Conservation (phyloP, 768 basidiomycete genomes). For the Termitomyces sp. region DNA sequence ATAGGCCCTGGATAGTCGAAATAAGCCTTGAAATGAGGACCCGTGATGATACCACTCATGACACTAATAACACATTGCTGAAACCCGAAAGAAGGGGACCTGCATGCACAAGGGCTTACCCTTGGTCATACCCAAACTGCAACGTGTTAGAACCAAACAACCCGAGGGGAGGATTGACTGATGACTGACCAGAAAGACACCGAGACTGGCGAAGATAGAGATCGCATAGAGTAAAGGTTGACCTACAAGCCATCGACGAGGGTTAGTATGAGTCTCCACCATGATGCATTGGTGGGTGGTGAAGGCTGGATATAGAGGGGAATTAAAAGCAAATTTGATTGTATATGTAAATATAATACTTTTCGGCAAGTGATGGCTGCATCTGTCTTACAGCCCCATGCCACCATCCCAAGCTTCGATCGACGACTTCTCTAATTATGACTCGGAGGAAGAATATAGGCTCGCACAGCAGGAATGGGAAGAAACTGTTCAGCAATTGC, state of each 20-base stretch:
- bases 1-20: slow-evolving; percentile 74
- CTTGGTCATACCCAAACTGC: slow-evolving; percentile 86
- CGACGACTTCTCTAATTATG: slow-evolving; percentile 54
- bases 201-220: slow-evolving; percentile 76
- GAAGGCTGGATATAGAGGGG: slow-evolving; percentile 1
- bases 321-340: neutral
- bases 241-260: slow-evolving; percentile 60
- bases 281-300: slow-evolving; percentile 46
- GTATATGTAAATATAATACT: neutral
- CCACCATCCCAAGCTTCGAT: slow-evolving; percentile 55
- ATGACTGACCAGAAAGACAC: slow-evolving; percentile 70
- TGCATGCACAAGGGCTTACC: slow-evolving; percentile 36
- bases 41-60: slow-evolving; percentile 90
- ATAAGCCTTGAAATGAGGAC: slow-evolving; percentile 74
- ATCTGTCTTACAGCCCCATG: slow-evolving; percentile 30
- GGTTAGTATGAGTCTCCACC: slow-evolving; percentile 26
- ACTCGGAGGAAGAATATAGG: slow-evolving; percentile 65
- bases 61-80: slow-evolving; percentile 39
- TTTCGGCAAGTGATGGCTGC: slow-evolving; percentile 9
- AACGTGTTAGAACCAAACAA: slow-evolving; percentile 3
- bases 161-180: slow-evolving; percentile 10
- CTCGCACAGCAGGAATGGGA: slow-evolving; percentile 91
- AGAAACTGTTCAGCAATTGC: slow-evolving; percentile 80
- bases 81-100: slow-evolving; percentile 10
- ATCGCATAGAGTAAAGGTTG: slow-evolving; percentile 74